Evolutionary conservation across 305 asterid genomes (phyloP).

Genomic region (Lippia alba): DNA sequence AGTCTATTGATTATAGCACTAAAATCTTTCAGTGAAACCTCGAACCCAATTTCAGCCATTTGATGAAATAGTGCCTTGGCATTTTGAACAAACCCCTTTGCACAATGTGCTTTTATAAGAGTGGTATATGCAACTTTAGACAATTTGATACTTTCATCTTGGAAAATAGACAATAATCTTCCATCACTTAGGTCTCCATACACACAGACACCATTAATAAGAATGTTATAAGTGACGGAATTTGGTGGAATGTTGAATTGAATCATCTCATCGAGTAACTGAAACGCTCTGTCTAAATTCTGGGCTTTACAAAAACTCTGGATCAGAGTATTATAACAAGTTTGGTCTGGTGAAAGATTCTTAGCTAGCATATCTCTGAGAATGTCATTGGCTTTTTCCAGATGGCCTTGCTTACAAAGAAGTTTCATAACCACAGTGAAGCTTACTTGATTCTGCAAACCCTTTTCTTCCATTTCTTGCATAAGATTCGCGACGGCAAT

Average conservation of each 20-base stretch:
- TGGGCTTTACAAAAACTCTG: slow-evolving; percentile 60
- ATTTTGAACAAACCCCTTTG: slow-evolving; percentile 63
- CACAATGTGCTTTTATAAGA: slow-evolving; percentile 83
- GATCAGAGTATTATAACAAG: slow-evolving; percentile 64
- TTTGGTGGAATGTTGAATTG: slow-evolving; percentile 53
- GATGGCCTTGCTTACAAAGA: slow-evolving; percentile 56
- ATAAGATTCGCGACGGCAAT: slow-evolving; percentile 45
- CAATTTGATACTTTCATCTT: slow-evolving; percentile 46
- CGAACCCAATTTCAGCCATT: slow-evolving; percentile 67
- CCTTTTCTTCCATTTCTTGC: slow-evolving; percentile 59
- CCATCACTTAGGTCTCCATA: slow-evolving; percentile 56
- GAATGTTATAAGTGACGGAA: slow-evolving; percentile 63
- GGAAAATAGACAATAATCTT: slow-evolving; percentile 50
- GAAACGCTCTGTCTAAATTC: slow-evolving; percentile 50
- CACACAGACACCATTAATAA: slow-evolving; percentile 70
- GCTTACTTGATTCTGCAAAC: slow-evolving; percentile 65
- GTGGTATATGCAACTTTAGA: slow-evolving; percentile 74
- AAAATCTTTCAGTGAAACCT: slow-evolving; percentile 68
- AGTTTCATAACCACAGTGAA: slow-evolving; percentile 76
- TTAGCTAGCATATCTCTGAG: slow-evolving; percentile 54
- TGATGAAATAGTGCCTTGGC: slow-evolving; percentile 61
- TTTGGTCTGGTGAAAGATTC: slow-evolving; percentile 67
- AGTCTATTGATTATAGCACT: slow-evolving; percentile 81
- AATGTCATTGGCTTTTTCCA: slow-evolving; percentile 51
- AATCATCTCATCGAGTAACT: slow-evolving; percentile 57